Evolutionary conservation across 108 stramenopile genomes (phyloP), one percentile per base, ranked within the genome.

Genomic region (Thalassiosira profunda): DNA sequence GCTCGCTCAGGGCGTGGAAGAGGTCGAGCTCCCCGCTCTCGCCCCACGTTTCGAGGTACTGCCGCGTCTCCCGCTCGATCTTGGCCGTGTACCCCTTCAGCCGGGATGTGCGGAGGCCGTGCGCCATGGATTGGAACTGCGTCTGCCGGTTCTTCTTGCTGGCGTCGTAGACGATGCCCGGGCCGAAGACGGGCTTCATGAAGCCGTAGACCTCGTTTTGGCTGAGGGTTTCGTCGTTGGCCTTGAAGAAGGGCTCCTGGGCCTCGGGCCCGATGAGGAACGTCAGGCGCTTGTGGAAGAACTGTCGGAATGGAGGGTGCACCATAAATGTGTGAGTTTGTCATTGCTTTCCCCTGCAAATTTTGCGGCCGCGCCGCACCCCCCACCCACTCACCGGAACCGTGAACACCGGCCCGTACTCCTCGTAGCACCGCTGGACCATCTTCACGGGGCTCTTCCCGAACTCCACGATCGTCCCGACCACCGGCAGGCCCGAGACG

Each of bases 151-250:
- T 97, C 79, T 89, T 93, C 26, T 90, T 94, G 64, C 94, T 77
- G 4, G 97, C 95, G 74, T 98, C 96, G 86, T 99, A 99, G 52
- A 99, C 98, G 47, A 97, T 85, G 47, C 84, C 91, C 3, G 84
- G 75, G 24, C 99, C 99, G 76, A 99, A 99, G 62, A 99, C 97
- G 25, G 98, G 95, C 64, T 86, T 94, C 95, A 98, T 99, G 82
- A 99, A 99, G 26, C 87, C 88, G 79, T 99, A 99, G 30, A 91
- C 93, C 69, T 96, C 97, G 52, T 94, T 81, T 79, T 99, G 99
- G 52, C 85, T 86, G 74, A 99, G 70, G 12, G 84, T 83, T 47
- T 98, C 97, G 64, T 99, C 98, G 40, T 58, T 64, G 17, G 88
- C 86, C 68, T 93, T 95, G 85, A 94, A 99, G 86, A 99, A 99